phyloP scores from a whole-genome alignment of 768 basidiomycete genomes.

The Panaeolus papilionaceus region DNA sequence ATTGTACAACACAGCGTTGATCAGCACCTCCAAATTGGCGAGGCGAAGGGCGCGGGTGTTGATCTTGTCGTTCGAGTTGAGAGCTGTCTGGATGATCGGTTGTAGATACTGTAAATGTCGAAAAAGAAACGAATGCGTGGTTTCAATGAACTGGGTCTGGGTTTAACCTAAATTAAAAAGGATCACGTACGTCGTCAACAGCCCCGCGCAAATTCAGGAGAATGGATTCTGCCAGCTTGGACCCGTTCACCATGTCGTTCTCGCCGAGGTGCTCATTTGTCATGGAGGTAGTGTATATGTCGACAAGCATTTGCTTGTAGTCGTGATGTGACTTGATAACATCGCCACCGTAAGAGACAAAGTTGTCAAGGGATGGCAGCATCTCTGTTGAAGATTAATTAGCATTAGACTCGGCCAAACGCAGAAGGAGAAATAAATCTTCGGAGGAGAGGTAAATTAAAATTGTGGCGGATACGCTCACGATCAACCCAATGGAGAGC shows the following conservation, averaged over 20 bases:
- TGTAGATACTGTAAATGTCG: slow-evolving; percentile 58
- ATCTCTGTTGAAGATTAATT: slow-evolving; percentile 58
- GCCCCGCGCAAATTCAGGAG: slow-evolving; percentile 80
- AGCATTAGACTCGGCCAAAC: background rate
- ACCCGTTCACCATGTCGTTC: slow-evolving; percentile 83
- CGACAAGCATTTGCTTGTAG: slow-evolving; percentile 81
- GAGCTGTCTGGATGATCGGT: slow-evolving; percentile 65
- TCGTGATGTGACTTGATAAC: slow-evolving; percentile 74
- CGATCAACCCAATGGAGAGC: background rate
- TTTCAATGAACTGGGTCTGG: background rate
- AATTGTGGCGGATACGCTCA: background rate
- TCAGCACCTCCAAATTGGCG: slow-evolving; percentile 82
- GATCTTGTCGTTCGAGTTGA: slow-evolving; percentile 62
- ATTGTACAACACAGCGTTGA: slow-evolving; percentile 87
- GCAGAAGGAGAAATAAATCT: background rate
- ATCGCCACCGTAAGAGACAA: slow-evolving; percentile 83
- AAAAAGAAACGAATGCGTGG: slow-evolving; percentile 15
- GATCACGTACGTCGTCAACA: slow-evolving; percentile 71
- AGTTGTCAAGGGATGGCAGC: slow-evolving; percentile 89
- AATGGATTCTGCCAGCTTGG: slow-evolving; percentile 84
- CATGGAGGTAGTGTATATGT: slow-evolving; percentile 83
- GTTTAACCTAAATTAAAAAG: background rate
- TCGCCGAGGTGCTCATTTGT: slow-evolving; percentile 78
- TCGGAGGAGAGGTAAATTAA: background rate
- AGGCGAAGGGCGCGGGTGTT: slow-evolving; percentile 71